Percentiles rank a stretch among this genome's conserved stretches.
phyloP scores from a whole-genome alignment of 495 filamentous ascomycete genomes.

The Friedmanniomyces endolithicus region DNA sequence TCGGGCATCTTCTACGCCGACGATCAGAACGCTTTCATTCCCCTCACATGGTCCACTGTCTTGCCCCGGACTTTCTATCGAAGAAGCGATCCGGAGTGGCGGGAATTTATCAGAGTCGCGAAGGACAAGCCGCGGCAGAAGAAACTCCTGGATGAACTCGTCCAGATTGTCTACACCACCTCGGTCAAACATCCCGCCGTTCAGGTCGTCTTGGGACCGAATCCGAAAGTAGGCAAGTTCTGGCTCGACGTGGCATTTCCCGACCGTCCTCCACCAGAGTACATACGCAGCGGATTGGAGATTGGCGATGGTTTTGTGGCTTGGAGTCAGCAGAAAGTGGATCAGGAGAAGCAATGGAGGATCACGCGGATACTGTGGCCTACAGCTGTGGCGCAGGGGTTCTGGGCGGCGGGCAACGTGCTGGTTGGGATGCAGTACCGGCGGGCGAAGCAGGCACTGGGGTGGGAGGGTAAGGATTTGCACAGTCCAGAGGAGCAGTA shows the following conservation, averaged over 20 bases:
- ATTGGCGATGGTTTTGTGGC: constrained; percentile 41
- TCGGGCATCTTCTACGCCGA: constrained; percentile 22
- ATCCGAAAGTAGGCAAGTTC: constrained; percentile 35
- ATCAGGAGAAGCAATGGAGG: constrained; percentile 29
- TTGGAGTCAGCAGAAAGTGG: constrained; percentile 38
- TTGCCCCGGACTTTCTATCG: constrained; percentile 43
- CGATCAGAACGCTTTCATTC: constrained; percentile 46
- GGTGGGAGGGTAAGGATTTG: constrained; percentile 15
- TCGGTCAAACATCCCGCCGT: constrained; percentile 16
- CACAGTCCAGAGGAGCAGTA: constrained; percentile 13
- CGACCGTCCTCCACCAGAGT: constrained; percentile 44
- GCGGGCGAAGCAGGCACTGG: constrained; percentile 16
- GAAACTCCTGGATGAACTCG: constrained; percentile 43
- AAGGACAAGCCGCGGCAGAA: constrained; percentile 38
- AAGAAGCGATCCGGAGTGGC: constrained; percentile 58
- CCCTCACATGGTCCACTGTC: constrained; percentile 44
- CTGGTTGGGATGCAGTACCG: constrained; percentile 17
- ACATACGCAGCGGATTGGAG: constrained; percentile 49
- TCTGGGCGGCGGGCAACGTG: constrained; percentile 5
- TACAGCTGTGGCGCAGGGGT: constrained; percentile 22
- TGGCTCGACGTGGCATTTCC: constrained; percentile 55
- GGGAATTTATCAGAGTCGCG: constrained; percentile 47
- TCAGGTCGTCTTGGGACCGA: constrained; percentile 36
- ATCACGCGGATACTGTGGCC: constrained; percentile 34
- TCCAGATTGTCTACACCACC: constrained; percentile 31